Percentiles rank a stretch among this genome's conserved stretches.
phyloP scores from a whole-genome alignment of 306 rosid genomes.

The Cicer arietinum region DNA sequence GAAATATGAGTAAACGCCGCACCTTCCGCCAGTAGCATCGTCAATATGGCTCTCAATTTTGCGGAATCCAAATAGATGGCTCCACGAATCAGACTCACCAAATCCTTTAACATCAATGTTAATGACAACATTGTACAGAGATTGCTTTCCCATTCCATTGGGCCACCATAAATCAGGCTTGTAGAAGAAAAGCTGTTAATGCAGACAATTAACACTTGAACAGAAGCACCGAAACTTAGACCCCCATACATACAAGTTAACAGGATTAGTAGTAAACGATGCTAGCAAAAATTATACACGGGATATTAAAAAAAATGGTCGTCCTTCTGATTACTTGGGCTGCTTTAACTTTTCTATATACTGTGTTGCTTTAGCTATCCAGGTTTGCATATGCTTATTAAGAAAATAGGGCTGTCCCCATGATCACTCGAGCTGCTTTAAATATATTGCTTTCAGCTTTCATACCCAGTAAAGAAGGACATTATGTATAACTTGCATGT shows the following conservation, averaged over 20 bases:
- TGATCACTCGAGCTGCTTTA: constrained; percentile 17
- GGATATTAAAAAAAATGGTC: constrained; percentile 1
- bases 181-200: constrained; percentile 83
- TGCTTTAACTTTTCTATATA: constrained; percentile 12
- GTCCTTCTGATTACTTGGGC: constrained; percentile 17
- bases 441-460: constrained; percentile 8
- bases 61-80: constrained; percentile 86
- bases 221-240: constrained; percentile 32
- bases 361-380: constrained; percentile 25
- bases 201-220: constrained; percentile 44
- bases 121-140: constrained; percentile 72
- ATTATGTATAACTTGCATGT: constrained; percentile 13
- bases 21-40: constrained; percentile 90
- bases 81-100: constrained; percentile 93
- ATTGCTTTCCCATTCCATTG: constrained; percentile 96
- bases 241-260: constrained; percentile 33
- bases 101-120: constrained; percentile 73
- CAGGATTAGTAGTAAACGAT: constrained; percentile 34
- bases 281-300: constrained; percentile 37
- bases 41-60: constrained; percentile 87
- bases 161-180: constrained; percentile 99
- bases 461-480: constrained; percentile 20
- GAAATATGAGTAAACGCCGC: constrained; percentile 8
- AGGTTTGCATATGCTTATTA: constrained; percentile 5
- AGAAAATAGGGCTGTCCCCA: not conserved